Conservation (phyloP, 345 rosid species). For the Brassica nigra region DNA sequence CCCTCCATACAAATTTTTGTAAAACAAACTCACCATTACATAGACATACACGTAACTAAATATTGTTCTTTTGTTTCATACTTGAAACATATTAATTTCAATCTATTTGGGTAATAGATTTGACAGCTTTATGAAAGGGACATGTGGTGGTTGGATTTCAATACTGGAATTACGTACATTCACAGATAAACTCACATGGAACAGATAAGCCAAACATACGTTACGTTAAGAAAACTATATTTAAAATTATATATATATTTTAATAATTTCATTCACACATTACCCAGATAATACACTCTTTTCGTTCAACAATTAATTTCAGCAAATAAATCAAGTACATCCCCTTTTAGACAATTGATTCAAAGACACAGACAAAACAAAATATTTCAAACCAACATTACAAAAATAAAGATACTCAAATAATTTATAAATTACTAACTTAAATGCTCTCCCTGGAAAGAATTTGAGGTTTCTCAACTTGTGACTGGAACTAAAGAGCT, state of each 20-base stretch:
- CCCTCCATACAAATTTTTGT: conserved; percentile 3
- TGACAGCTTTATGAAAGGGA: conserved; percentile 26
- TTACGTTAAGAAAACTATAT: not conserved
- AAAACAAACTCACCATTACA: not conserved
- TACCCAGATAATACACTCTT: not conserved
- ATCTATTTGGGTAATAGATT: conserved; percentile 19
- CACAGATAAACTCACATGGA: conserved; percentile 33
- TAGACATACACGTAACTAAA: not conserved
- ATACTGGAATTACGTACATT: conserved; percentile 24
- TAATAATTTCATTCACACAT: conserved; percentile 4
- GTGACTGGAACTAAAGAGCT: conserved; percentile 3
- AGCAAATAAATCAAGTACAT: conserved; percentile 32
- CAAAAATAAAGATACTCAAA: conserved; percentile 18
- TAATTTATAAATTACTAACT: conserved; percentile 5
- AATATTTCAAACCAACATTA: conserved; percentile 15
- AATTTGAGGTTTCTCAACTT: conserved; percentile 15
- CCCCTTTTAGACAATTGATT: conserved; percentile 15
- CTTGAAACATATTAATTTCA: not conserved
- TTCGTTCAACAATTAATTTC: not conserved
- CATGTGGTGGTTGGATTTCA: conserved; percentile 32
- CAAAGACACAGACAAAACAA: conserved; percentile 5
- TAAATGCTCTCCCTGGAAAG: conserved; percentile 27
- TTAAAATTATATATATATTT: not conserved
- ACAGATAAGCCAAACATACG: conserved; percentile 29
- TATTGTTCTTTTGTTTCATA: not conserved